Evolutionary conservation across 2,329 filamentous ascomycete genomes (phyloP).

Genomic region (Plectosphaerella sp.): DNA sequence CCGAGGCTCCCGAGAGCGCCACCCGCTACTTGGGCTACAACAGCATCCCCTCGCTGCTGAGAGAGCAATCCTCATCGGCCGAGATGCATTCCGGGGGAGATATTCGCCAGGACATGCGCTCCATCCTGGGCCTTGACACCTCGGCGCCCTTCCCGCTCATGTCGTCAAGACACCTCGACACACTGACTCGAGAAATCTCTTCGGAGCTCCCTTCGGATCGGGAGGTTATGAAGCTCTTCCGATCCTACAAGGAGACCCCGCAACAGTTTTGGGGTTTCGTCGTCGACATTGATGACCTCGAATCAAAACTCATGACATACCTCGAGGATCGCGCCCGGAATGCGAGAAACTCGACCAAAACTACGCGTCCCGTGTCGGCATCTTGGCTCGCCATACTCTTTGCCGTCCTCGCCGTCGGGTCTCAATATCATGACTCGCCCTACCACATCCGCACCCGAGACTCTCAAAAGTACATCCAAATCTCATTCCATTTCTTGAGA

Average conservation of each 20-base stretch:
- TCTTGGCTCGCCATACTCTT: constrained; percentile 65
- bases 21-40: constrained; percentile 60
- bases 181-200: constrained; percentile 55
- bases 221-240: constrained; percentile 65
- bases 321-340: constrained; percentile 59
- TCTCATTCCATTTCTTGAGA: constrained; percentile 61
- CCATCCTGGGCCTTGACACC: constrained; percentile 61
- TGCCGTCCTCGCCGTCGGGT: constrained; percentile 60
- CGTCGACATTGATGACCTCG: constrained; percentile 61
- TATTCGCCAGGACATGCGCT: constrained; percentile 61
- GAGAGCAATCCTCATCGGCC: constrained; percentile 53
- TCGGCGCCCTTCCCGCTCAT: constrained; percentile 64
- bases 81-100: constrained; percentile 49
- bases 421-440: constrained; percentile 61
- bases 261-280: constrained; percentile 67
- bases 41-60: constrained; percentile 61
- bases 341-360: constrained; percentile 39
- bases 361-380: constrained; percentile 50
- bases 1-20: constrained; percentile 48
- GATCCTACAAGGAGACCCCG: constrained; percentile 62
- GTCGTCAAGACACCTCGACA: constrained; percentile 58
- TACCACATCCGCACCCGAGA: constrained; percentile 57
- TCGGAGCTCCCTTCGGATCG: constrained; percentile 59
- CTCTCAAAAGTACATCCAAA: constrained; percentile 58
- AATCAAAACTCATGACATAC: constrained; percentile 60